Base-by-base conservation (phyloP, 257 asterid genomes). In the Primulina huaijiensis region DNA sequence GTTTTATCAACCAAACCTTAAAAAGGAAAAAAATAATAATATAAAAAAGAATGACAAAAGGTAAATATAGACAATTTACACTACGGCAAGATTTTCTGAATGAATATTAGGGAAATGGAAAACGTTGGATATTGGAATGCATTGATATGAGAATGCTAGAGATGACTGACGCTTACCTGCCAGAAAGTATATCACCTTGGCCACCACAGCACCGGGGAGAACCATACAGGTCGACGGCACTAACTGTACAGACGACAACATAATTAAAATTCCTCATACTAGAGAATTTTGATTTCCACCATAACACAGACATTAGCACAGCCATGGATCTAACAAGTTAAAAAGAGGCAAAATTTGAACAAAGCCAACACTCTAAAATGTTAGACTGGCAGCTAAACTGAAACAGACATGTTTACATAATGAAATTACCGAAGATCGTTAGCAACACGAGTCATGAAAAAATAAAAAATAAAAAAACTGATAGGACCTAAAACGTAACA, bases 151-250 rank as follows among this genome's bases (percentile, higher is more conserved):
- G 23, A 52, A 33, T 31, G 43, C 20, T 70, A 40, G 65, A 60
- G 71, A 29, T 5, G 67, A 64, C 4, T 62, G 62, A n/a, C 34
- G 63, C 58, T 76, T 72, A 88, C 97, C 99, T 85, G 79, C 99
- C 99, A 12, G 99, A 86, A 53, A 94, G 97, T 78, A 94, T 88
- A 75, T 94, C 97, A 40, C 99, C 99, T 80, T 94, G 99, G 75
- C 99, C 99, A 73, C 99, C 97, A 79, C 99, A 94, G 38, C 99
- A 97, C 21, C 99, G 92, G 43, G 96, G 99, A 62, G 99, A 91
- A 70, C 97, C 97, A 62, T 83, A 91, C 16, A 68, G 70, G 72
- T 86, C 82, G 62, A 94, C 97, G 12, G 89, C 80, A 69, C 73
- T 71, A 74, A 87, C 97, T 94, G 87, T 68, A 81, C 40, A 43